Evolutionary conservation across 768 basidiomycete genomes (phyloP).

Genomic region (Suillus fuscotomentosus): DNA sequence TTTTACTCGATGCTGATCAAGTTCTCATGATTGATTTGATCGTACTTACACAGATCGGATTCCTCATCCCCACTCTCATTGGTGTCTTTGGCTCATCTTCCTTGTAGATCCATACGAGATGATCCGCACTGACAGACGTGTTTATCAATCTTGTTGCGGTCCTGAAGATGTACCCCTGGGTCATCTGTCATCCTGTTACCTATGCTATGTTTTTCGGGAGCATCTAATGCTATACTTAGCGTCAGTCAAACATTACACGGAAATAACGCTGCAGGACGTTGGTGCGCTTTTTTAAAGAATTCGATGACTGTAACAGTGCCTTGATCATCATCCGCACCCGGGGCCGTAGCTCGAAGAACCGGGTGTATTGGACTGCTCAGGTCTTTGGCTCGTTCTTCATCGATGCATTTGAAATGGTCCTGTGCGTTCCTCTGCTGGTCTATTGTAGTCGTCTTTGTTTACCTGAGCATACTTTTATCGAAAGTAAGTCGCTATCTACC

Average conservation of each 20-base stretch:
- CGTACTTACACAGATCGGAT: conserved; percentile 53
- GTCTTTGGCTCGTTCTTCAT: conserved; percentile 64
- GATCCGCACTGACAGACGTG: conserved; percentile 70
- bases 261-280: neutral
- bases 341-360: conserved; percentile 60
- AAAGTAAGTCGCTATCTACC: conserved; percentile 21
- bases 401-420: conserved; percentile 31
- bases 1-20: conserved; percentile 45
- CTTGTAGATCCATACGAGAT: conserved; percentile 71
- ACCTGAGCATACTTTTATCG: conserved; percentile 37
- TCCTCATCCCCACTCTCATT: conserved; percentile 63
- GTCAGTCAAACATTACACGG: conserved; percentile 35
- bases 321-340: conserved; percentile 67
- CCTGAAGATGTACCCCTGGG: conserved; percentile 61
- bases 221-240: conserved; percentile 80
- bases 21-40: conserved; percentile 49
- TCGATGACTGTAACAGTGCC: conserved; percentile 69
- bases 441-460: conserved; percentile 33
- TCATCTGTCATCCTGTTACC: conserved; percentile 63
- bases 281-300: conserved; percentile 41
- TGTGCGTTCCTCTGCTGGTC: conserved; percentile 42
- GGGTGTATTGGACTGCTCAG: conserved; percentile 74
- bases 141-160: conserved; percentile 62
- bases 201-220: conserved; percentile 63
- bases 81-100: conserved; percentile 60